These are phyloP conservation scores for Solanum ossicruentum DNA, from an alignment of 257 asterid species.

Conservation along the genomic window DNA sequence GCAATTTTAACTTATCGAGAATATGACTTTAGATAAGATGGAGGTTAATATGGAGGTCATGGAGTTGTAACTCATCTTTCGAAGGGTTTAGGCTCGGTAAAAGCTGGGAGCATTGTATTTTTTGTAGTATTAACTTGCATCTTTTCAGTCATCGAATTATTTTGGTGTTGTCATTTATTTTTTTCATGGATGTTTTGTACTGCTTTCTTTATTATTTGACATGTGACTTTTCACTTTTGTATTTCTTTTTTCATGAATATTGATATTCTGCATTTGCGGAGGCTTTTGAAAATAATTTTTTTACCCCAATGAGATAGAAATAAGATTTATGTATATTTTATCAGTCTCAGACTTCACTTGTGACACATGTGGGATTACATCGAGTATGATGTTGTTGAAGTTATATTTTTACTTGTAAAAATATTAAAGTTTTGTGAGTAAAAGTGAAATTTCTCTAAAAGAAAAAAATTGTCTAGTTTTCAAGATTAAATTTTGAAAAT, in stretches of 20 bases:
- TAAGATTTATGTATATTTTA: accelerated
- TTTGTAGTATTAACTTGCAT: not conserved
- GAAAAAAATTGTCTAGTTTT: not conserved
- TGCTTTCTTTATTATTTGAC: not conserved
- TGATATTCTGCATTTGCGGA: not conserved
- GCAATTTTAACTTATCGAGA: too few species aligned
- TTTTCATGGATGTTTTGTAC: not conserved
- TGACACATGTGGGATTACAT: too few species aligned
- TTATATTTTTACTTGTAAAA: not conserved
- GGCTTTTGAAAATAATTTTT: too few species aligned
- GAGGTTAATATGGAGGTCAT: not conserved
- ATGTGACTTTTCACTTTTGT: not conserved
- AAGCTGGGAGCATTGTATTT: not conserved
- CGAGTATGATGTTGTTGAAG: not conserved
- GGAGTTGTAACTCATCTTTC: not conserved
- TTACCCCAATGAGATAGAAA: accelerated
- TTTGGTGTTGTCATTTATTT: not conserved
- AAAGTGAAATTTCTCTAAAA: not conserved
- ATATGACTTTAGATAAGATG: too few species aligned
- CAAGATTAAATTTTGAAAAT: not conserved
- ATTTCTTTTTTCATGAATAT: not conserved
- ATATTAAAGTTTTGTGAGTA: not conserved
- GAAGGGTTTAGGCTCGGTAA: not conserved
- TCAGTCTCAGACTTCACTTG: too few species aligned
- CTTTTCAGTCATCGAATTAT: not conserved